Evolutionary conservation across 768 basidiomycete genomes (phyloP), one percentile per base, ranked within the genome.

Genomic region (Solioccasus polychromus): DNA sequence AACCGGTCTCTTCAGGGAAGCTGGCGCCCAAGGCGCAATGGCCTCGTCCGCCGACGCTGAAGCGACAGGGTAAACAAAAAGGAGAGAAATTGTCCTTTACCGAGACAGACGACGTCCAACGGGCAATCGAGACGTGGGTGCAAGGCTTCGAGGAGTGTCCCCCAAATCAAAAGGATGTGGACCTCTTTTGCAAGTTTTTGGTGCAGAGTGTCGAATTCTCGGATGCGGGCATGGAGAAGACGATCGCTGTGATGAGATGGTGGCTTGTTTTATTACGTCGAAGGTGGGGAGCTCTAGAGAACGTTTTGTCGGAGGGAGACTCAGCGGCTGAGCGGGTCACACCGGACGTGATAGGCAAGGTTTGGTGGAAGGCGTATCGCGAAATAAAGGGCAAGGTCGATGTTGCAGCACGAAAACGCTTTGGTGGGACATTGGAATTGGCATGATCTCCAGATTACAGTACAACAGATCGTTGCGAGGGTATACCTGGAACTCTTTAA

Each of bases 281-380:
- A 49, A 64, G 78, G 57, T 92, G 85, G 77, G 77, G 72, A 10
- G 65, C 70, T 4, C 76, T 76, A 44, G 84, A 88, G 63, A 54
- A 66, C 45, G 64, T 59, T 32, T 45, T 45, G 10, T 46, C 67
- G 25, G 72, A 70, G 32, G 65, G 63, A 19, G 64, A 69, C 32
- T 64, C 63, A 38, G 48, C 30, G 4, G 25, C 58, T 59, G 22
- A 58, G 61, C 62, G 48, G 52, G 52, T 50, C 63, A 68, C 69
- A 59, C 66, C 68, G 28, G 61, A 69, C 39, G 44, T 32, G 11
- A 72, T 86, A 34, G 89, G 82, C 2, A 71, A 72, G 59, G 79
- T 79, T 30, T 94, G 92, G 92, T 94, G 91, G 92, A 71, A 67
- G 40, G 78, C 84, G 7, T 93, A 89, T 68, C 69, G 77, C 47